Evolutionary conservation across 768 basidiomycete genomes (phyloP).

Genomic region (Gloeostereum incarnatum): DNA sequence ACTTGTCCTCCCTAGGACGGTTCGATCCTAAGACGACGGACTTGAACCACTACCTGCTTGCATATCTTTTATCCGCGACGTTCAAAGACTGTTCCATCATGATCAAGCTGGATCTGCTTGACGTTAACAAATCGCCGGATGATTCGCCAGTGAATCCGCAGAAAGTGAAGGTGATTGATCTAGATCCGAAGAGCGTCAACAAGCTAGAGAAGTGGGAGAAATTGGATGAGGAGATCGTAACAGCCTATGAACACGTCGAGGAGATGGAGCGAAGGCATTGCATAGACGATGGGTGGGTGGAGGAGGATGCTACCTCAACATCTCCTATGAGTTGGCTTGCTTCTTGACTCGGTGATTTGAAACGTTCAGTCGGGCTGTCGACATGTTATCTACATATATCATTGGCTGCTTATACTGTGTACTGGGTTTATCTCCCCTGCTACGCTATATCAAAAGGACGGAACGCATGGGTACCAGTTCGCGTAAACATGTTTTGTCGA

Average conservation of each 20-base stretch:
- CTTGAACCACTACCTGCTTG: conserved; percentile 55
- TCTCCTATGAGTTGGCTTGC: no score
- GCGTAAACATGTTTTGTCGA: no score
- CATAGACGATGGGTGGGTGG: conserved; percentile 10
- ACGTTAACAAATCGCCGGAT: conserved; percentile 16
- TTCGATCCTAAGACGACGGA: conserved; percentile 27
- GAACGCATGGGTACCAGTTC: no score
- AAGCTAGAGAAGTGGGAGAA: conserved; percentile 64
- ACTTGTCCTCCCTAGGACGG: conserved; percentile 31
- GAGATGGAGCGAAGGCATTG: conserved; percentile 11
- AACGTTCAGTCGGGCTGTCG: no score
- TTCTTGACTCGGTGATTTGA: no score
- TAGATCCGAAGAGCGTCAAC: conserved; percentile 70
- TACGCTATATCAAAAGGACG: no score
- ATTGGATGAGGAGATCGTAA: conserved; percentile 62
- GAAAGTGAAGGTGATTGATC: conserved; percentile 67
- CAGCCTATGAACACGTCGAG: conserved; percentile 21
- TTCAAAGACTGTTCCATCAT: conserved; percentile 92
- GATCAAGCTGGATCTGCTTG: conserved; percentile 17
- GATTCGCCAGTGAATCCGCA: conserved; percentile 11
- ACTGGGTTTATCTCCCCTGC: no score
- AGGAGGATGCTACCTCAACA: no score
- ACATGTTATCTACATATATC: no score
- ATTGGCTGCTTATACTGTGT: no score
- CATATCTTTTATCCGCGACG: conserved; percentile 81